Base-by-base conservation (phyloP, 2,329 filamentous ascomycete genomes). In the Xylaria sp. region DNA sequence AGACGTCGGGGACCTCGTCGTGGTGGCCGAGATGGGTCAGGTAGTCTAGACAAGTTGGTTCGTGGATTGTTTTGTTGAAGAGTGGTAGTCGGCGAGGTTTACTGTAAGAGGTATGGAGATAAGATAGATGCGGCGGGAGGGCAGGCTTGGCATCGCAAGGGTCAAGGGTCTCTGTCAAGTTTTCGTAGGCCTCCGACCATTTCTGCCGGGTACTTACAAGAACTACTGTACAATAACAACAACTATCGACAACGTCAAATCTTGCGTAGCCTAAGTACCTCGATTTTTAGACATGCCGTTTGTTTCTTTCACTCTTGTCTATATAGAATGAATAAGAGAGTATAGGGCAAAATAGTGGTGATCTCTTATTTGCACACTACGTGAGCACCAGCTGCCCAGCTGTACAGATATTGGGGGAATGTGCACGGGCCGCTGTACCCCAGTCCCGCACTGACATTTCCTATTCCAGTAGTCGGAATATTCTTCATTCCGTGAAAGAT, bases 91-190 rank as follows among this genome's bases (percentile, higher is more conserved):
- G 15, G 48, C 48, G 23, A 52, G 25, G 18, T 13, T 52, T 52
- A n/a, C 25, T 30, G 48, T 32, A 52, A 30, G 25, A 30, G 46
- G 25, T 20, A 30, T n/a, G n/a, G n/a, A n/a, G n/a, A 23, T 25
- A 10, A 25, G 45, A 48, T 25, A 2, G 45, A 48, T 20, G 46
- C 48, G 48, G 48, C 39, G 48, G 48, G 18, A 53, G 13, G n/a
- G n/a, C 23, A n/a, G 52, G 52, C 52, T 55, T 55, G 52, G 52
- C 52, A 36, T 34, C 30, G 30, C 52, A 20, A 7, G 52, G 52
- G 32, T 55, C 52, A 55, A n/a, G 52, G n/a, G n/a, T n/a, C n/a
- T n/a, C n/a, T n/a, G n/a, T 5, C 18, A 34, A 1, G 7, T 39
- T 15, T 18, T 39, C 4, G 36, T 39, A 36, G 32, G 32, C n/a